Evolutionary conservation across 495 filamentous ascomycete species (phyloP), one percentile per base, ranked within the genome.

Genomic region (Xylaria grammica): DNA sequence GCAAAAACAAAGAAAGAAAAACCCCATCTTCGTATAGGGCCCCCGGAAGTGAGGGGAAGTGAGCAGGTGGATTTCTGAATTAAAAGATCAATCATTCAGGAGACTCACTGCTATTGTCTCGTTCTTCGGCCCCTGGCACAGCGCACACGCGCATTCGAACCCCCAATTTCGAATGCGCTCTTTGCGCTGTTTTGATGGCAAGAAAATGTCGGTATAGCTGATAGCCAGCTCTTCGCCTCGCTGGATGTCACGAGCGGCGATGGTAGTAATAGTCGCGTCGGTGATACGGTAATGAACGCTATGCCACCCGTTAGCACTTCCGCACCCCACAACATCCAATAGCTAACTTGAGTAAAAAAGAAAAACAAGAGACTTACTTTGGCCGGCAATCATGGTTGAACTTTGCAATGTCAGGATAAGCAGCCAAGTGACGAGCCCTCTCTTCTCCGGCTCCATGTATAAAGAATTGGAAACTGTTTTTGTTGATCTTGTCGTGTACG

Each of bases 321-420:
- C 38, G 15, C 10, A 29, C 5, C 15, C 17, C 17, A 17, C 2
- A 50, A 15, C 26, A 7, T 9, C 46, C 20, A 10, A 10, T 17
- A 26, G 20, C 6, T 36, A 36, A 11, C 32, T 36, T 11, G 32
- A 5, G 4, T 36, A 36, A 36, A 36, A 36, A 11, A 36, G 11
- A 36, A 13, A 15, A 44, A 15, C 10, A n/a, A 44, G 3, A 32
- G 1, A 66, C 77, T 75, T 54, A 81, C 79, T 80, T 81, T 34
- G 80, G 79, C 19, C 79, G 65, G 38, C 80, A 81, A 57, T 80
- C 79, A 48, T 82, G 79, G 56, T 81, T 81, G 9, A 81, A 63
- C 52, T 67, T 66, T 29, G 72, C 70, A 17, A 79, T 69, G 8
- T 79, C 76, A 0, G 74, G 74, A 49, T 75, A 82, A 26, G 65